Evolutionary conservation across 805 yeast species (phyloP).

Genomic region (Teunomyces aglyptinius): DNA sequence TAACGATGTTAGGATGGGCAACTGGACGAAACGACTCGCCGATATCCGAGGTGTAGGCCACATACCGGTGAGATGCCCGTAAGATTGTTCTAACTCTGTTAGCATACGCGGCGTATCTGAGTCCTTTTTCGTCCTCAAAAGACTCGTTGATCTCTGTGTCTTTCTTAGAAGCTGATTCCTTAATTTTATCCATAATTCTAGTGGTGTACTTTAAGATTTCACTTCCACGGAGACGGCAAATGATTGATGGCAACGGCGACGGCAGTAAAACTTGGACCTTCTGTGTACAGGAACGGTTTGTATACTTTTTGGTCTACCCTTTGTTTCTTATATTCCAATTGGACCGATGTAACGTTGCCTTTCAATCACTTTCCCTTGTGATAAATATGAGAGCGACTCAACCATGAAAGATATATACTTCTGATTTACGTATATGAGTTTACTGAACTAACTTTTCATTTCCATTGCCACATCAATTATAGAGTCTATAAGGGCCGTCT

Average conservation of each 20-base stretch:
- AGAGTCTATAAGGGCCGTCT: too few species aligned
- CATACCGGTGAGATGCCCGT: constrained; percentile 72
- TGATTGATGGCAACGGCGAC: background rate
- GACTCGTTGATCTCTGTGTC: constrained; percentile 14
- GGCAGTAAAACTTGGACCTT: background rate
- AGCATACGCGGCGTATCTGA: constrained; percentile 83
- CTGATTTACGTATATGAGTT: too few species aligned
- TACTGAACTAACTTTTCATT: too few species aligned
- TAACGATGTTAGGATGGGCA: constrained; percentile 67
- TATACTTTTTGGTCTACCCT: too few species aligned
- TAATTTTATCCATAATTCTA: constrained; percentile 5
- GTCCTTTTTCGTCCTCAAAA: constrained; percentile 17
- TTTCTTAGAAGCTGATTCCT: constrained; percentile 11
- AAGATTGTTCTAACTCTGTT: constrained; percentile 69
- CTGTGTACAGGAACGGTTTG: background rate
- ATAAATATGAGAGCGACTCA: too few species aligned
- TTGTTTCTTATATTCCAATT: too few species aligned
- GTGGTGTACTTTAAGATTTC: background rate
- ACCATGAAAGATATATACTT: too few species aligned
- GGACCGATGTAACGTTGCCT: too few species aligned
- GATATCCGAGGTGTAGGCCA: constrained; percentile 83
- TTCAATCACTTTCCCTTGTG: too few species aligned
- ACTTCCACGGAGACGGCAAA: background rate
- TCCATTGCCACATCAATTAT: too few species aligned
- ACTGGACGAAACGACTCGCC: constrained; percentile 87